Evolutionary conservation across 106 monocot genomes (phyloP).

Genomic region (Dendrobium nobile): DNA sequence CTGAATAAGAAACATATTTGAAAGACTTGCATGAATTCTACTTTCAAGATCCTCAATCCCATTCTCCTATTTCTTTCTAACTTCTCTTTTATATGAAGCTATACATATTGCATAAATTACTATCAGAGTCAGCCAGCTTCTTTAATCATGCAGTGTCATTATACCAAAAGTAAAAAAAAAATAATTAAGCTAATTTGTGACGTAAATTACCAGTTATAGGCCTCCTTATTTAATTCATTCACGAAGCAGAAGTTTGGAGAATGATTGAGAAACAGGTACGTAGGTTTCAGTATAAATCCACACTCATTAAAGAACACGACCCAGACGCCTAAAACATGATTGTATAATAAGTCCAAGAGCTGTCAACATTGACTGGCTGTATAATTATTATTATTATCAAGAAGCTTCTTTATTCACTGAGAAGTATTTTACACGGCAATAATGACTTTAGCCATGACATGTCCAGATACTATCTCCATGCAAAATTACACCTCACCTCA

Average conservation of each 20-base stretch:
- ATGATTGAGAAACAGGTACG: neutral
- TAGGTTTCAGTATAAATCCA: neutral
- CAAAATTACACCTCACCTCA: no score
- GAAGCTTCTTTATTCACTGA: neutral
- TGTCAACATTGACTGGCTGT: neutral
- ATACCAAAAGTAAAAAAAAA: no score
- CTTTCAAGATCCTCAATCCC: no score
- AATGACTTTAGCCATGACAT: neutral
- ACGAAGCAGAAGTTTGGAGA: neutral
- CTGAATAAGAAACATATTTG: no score
- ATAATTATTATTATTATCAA: neutral
- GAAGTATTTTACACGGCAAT: neutral
- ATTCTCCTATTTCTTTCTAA: no score
- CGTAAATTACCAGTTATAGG: neutral
- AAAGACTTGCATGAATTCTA: no score
- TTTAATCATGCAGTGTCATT: no score
- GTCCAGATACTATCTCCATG: neutral
- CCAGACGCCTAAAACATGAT: slow-evolving; percentile 2
- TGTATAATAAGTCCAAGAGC: slow-evolving; percentile 3
- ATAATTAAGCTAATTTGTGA: neutral
- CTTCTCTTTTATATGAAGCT: no score
- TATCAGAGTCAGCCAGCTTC: no score
- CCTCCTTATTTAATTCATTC: neutral
- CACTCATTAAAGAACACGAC: neutral
- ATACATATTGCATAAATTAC: no score